Conservation (phyloP, 495 filamentous ascomycete species). For the Entonaema liquescens region DNA sequence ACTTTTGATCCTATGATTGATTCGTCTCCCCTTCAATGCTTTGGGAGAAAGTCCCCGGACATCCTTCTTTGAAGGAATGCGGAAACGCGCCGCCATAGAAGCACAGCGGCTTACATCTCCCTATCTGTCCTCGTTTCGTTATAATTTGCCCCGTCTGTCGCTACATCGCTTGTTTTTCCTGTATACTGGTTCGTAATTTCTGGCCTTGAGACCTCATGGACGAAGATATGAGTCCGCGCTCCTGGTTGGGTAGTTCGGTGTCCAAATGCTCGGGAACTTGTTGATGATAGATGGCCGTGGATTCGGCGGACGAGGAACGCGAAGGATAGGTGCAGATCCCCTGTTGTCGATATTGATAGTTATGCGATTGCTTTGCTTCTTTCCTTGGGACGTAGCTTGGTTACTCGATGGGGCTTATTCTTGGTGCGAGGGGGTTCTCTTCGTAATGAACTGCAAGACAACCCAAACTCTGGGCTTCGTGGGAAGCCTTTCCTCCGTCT, state of each 20-base stretch:
- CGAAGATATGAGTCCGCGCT: slow-evolving; percentile 89
- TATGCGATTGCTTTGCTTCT: slow-evolving; percentile 90
- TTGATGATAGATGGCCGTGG: slow-evolving; percentile 52
- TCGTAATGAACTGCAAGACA: slow-evolving; percentile 28
- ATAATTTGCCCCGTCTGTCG: slow-evolving; percentile 53
- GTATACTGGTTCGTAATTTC: slow-evolving; percentile 32
- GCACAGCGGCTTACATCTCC: slow-evolving; percentile 73
- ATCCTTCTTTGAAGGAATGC: slow-evolving; percentile 71
- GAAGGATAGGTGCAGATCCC: slow-evolving; percentile 55
- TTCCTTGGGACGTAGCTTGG: slow-evolving; percentile 63
- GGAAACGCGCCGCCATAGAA: slow-evolving; percentile 99
- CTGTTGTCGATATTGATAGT: slow-evolving; percentile 96
- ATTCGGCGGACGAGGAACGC: slow-evolving; percentile 43
- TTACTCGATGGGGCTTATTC: slow-evolving; percentile 99
- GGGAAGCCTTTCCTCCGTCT: slow-evolving; percentile 51
- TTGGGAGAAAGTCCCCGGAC: slow-evolving; percentile 99
- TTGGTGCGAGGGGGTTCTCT: slow-evolving; percentile 89
- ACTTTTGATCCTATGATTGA: slow-evolving; percentile 49
- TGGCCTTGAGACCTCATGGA: slow-evolving; percentile 65
- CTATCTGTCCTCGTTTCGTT: slow-evolving; percentile 67
- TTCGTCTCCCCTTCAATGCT: slow-evolving; percentile 65
- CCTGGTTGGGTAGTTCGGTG: slow-evolving; percentile 47
- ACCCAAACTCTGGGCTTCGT: slow-evolving; percentile 57
- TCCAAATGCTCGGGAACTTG: slow-evolving; percentile 51
- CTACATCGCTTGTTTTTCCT: slow-evolving; percentile 44